phyloP scores from a whole-genome alignment of 805 yeast genomes.

The Metschnikowia bowlesiae region DNA sequence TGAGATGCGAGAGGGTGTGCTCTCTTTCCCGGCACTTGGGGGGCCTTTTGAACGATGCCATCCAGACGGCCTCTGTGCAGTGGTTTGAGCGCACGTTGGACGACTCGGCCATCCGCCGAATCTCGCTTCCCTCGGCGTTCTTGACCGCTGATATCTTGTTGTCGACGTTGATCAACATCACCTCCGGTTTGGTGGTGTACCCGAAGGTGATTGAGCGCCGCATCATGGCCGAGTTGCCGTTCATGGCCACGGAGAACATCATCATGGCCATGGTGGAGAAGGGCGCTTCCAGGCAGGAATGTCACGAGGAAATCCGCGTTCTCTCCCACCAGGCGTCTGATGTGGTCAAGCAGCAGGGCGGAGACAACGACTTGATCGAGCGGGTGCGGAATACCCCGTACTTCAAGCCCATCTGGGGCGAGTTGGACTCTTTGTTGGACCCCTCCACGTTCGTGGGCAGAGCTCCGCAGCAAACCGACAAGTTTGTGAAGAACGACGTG shows the following conservation, averaged over 20 bases:
- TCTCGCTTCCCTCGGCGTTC: conserved; percentile 93
- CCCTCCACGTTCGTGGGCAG: conserved; percentile 96
- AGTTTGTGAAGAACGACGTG: conserved; percentile 82
- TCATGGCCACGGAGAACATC: conserved; percentile 98
- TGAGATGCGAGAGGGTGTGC: conserved; percentile 98
- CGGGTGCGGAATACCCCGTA: conserved; percentile 72
- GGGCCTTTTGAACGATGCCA: conserved; percentile 85
- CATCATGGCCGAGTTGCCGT: conserved; percentile 90
- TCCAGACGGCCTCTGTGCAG: conserved; percentile 95
- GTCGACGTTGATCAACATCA: conserved; percentile 84
- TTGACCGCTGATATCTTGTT: conserved; percentile 91
- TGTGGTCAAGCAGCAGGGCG: conserved; percentile 97
- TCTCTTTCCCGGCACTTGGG: conserved; percentile 96
- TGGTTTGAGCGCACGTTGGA: conserved; percentile 99
- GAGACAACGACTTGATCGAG: conserved; percentile 94
- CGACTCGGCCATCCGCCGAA: conserved; percentile 97
- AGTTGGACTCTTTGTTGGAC: conserved; percentile 75
- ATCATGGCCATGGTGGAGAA: conserved; percentile 99
- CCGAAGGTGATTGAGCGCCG: conserved; percentile 98
- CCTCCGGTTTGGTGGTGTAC: conserved; percentile 94
- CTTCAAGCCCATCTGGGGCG: conserved; percentile 84
- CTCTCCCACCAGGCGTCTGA: conserved; percentile 96
- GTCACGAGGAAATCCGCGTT: conserved; percentile 96
- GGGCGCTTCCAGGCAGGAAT: conserved; percentile 97
- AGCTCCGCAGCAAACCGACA: conserved; percentile 97